Evolutionary conservation across 108 stramenopile genomes (phyloP).

Genomic region (Cyclostephanos tholiformis): DNA sequence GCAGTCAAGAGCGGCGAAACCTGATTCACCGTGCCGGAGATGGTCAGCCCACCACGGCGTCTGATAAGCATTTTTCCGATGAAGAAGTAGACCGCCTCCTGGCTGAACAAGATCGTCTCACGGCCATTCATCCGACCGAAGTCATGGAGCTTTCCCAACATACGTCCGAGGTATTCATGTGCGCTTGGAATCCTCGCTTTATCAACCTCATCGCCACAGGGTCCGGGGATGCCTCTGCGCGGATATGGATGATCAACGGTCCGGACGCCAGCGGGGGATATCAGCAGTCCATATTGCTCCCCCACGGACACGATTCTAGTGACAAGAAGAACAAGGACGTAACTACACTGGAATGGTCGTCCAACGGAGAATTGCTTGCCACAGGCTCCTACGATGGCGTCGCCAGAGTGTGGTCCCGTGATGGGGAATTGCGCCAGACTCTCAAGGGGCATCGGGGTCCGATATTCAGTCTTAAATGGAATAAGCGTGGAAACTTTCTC

Average conservation of each 20-base stretch:
- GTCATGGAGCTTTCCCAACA: slow-evolving; percentile 83
- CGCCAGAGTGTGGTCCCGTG: slow-evolving; percentile 90
- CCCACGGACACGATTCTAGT: slow-evolving; percentile 74
- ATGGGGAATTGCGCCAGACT: slow-evolving; percentile 81
- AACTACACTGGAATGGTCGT: slow-evolving; percentile 94
- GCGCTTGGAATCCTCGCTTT: slow-evolving; percentile 94
- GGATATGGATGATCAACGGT: slow-evolving; percentile 91
- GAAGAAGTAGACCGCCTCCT: slow-evolving; percentile 20
- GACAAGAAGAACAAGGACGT: slow-evolving; percentile 96
- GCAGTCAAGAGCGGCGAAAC: slow-evolving; percentile 20
- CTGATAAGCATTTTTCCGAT: slow-evolving; percentile 4
- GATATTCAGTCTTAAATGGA: slow-evolving; percentile 96
- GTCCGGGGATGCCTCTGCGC: slow-evolving; percentile 91
- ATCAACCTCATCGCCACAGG: slow-evolving; percentile 93
- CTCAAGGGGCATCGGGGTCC: slow-evolving; percentile 91
- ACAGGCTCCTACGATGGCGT: slow-evolving; percentile 96
- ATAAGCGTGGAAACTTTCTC: slow-evolving; percentile 88
- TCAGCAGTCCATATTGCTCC: slow-evolving; percentile 75
- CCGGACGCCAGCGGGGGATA: slow-evolving; percentile 62
- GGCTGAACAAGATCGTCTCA: slow-evolving; percentile 64
- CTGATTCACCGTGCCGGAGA: neutral
- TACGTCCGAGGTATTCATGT: slow-evolving; percentile 96
- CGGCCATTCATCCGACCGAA: slow-evolving; percentile 60
- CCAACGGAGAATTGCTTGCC: slow-evolving; percentile 89
- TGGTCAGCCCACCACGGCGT: neutral